phyloP scores from a whole-genome alignment of 2,329 filamentous ascomycete species.

The Aspergillus fumigatus region DNA sequence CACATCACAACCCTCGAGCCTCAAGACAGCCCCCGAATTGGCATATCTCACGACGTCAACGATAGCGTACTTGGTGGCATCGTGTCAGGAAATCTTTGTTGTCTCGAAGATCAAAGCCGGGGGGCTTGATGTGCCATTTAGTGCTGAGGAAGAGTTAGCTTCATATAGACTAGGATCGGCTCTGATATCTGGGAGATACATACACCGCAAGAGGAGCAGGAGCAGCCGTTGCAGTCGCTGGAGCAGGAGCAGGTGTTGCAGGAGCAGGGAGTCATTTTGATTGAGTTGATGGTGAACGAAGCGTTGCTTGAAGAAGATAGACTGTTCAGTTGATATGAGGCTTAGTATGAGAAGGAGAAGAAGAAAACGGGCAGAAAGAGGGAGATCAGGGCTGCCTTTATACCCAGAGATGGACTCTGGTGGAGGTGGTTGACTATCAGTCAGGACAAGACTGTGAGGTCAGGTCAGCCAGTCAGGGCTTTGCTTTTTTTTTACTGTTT shows the following conservation, averaged over 20 bases:
- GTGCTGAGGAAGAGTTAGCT: constrained; percentile 5
- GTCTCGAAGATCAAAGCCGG: neutral
- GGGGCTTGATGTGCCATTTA: constrained; percentile 2
- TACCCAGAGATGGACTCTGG: neutral
- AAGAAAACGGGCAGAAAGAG: neutral
- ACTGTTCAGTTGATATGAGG: neutral
- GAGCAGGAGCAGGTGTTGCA: constrained; percentile 36
- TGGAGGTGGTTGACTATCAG: neutral
- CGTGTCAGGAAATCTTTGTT: neutral
- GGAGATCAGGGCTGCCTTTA: neutral
- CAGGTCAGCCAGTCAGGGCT: neutral
- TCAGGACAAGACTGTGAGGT: neutral
- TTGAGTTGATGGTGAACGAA: constrained; percentile 12
- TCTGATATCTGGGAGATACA: constrained; percentile 9
- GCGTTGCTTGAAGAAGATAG: neutral
- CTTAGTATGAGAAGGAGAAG: neutral
- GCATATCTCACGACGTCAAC: neutral
- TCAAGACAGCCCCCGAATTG: neutral
- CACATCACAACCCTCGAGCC: neutral
- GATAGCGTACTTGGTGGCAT: neutral
- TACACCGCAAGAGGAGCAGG: constrained; percentile 17
- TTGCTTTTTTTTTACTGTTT: neutral
- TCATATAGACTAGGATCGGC: neutral
- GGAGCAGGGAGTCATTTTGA: constrained; percentile 38
- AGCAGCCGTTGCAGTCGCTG: constrained; percentile 35